These are phyloP conservation scores for Pseudogymnoascus verrucosus DNA, from an alignment of 2,329 filamentous ascomycete genomes.

Conservation along the genomic window DNA sequence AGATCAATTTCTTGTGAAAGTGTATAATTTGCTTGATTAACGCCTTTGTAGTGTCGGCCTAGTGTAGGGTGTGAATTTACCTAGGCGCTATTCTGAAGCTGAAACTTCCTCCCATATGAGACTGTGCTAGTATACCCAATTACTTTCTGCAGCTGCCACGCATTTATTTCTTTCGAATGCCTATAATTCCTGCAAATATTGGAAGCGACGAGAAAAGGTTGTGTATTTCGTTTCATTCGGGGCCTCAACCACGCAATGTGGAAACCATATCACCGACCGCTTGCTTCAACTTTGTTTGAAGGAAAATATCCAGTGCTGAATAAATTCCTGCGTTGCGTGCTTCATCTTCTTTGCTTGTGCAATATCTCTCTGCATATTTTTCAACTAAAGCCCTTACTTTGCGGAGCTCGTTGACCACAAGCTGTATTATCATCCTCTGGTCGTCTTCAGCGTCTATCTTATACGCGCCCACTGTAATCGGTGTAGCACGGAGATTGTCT, in stretches of 20 bases:
- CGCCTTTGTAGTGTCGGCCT: neutral
- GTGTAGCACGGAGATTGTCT: neutral
- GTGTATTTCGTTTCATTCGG: neutral
- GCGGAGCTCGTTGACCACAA: neutral
- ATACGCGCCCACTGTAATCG: neutral
- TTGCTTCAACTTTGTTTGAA: slow-evolving; percentile 5
- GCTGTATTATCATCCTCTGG: slow-evolving; percentile 1
- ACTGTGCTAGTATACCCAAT: neutral
- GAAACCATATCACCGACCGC: neutral
- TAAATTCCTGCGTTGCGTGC: neutral
- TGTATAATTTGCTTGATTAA: neutral
- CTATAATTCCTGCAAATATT: neutral
- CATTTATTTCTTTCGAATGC: neutral
- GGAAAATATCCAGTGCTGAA: neutral
- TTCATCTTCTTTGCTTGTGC: neutral
- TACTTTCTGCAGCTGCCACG: neutral
- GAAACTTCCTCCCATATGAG: neutral
- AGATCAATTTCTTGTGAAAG: neutral
- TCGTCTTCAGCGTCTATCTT: slow-evolving; percentile 4
- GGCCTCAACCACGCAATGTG: neutral
- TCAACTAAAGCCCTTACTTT: neutral
- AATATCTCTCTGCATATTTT: slow-evolving; percentile 1
- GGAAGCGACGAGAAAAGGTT: neutral
- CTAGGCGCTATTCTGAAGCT: neutral
- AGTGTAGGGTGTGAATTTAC: neutral